These are phyloP conservation scores for Candida methanosorbosa DNA, from an alignment of 805 yeast species.

Conservation along the genomic window DNA sequence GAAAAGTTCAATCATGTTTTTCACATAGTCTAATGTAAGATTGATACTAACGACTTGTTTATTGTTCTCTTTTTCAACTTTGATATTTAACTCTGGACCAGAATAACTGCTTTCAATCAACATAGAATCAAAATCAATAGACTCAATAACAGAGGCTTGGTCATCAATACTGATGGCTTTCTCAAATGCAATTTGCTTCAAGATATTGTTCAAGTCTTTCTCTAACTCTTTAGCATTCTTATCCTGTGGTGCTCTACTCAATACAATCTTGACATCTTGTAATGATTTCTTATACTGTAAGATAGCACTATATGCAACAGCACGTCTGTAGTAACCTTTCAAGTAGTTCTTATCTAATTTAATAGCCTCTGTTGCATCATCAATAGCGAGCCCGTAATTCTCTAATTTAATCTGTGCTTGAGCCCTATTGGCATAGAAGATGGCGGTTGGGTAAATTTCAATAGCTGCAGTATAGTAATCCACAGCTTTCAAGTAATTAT, in stretches of 20 bases:
- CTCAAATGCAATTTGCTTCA: slow-evolving; percentile 73
- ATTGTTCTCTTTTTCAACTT: slow-evolving; percentile 10
- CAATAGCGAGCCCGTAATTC: slow-evolving; percentile 75
- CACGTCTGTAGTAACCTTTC: slow-evolving; percentile 84
- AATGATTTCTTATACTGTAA: slow-evolving; percentile 69
- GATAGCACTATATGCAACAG: slow-evolving; percentile 70
- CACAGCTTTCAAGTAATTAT: slow-evolving; percentile 57
- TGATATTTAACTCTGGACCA: slow-evolving; percentile 48
- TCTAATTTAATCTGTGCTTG: slow-evolving; percentile 83
- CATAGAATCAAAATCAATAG: slow-evolving; percentile 38
- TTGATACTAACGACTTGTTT: slow-evolving; percentile 31
- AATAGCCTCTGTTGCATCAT: slow-evolving; percentile 70
- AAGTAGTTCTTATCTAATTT: slow-evolving; percentile 55
- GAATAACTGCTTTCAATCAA: slow-evolving; percentile 44
- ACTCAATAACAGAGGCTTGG: slow-evolving; percentile 35
- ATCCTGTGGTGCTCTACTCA: slow-evolving; percentile 59
- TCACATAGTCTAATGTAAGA: slow-evolving; percentile 46
- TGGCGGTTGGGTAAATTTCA: slow-evolving; percentile 50
- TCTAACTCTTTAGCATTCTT: slow-evolving; percentile 53
- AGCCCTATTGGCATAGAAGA: slow-evolving; percentile 79
- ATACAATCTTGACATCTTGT: slow-evolving; percentile 56
- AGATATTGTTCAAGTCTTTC: slow-evolving; percentile 52
- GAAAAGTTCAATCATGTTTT: slow-evolving; percentile 61
- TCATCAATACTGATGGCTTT: slow-evolving; percentile 77
- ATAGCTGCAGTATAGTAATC: slow-evolving; percentile 70